Conservation (phyloP, 208 protist genomes). For the Vickermania ingenoplastis region DNA sequence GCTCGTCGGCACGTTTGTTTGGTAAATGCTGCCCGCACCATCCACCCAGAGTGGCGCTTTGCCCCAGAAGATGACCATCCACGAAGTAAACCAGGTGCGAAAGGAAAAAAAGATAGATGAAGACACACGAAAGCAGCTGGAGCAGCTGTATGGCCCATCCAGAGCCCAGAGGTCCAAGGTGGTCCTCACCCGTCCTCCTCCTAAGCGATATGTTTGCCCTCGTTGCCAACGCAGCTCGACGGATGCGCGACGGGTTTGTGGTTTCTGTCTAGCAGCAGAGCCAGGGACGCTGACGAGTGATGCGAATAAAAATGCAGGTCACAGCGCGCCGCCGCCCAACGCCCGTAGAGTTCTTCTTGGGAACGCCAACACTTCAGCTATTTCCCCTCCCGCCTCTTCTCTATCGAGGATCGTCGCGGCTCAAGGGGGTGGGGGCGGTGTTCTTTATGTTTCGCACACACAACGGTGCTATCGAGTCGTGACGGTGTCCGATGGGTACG, state of each 20-base stretch:
- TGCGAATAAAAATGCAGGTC: no score
- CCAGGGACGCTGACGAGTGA: conserved; percentile 7
- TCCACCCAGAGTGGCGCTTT: background rate
- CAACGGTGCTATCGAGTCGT: no score
- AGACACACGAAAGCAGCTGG: conserved; percentile 23
- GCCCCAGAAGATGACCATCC: conserved; percentile 16
- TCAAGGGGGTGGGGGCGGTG: no score
- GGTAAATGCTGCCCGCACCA: no score
- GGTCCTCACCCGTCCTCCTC: conserved; percentile 17
- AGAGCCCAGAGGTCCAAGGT: conserved; percentile 11
- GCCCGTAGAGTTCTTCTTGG: no score
- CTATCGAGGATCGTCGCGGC: no score
- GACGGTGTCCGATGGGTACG: no score
- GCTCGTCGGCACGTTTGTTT: no score
- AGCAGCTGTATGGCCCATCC: conserved; percentile 27
- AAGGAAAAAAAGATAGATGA: conserved; percentile 39
- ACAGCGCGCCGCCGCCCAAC: no score
- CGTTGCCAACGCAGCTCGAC: conserved; percentile 16
- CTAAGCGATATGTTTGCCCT: conserved; percentile 25
- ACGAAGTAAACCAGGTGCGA: conserved; percentile 23
- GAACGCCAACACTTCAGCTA: no score
- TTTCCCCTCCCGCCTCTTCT: no score
- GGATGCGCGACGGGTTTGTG: conserved; percentile 49
- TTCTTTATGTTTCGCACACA: no score
- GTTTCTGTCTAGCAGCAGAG: conserved; percentile 28